Base-by-base conservation (phyloP, 129 eudicot species). In the Kitagawia praeruptora region DNA sequence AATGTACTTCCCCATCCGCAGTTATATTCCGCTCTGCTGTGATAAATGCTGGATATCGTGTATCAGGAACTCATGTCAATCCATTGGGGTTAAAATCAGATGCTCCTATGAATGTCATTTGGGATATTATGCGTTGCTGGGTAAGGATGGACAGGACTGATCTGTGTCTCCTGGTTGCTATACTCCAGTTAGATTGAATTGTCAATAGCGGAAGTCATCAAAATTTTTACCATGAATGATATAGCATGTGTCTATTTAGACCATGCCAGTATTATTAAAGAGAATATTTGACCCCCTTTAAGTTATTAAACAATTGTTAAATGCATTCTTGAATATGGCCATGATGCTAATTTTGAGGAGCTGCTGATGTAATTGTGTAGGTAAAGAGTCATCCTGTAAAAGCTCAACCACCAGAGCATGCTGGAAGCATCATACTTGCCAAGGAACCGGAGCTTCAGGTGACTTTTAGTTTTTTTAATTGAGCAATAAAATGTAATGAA, bases 91-190 rank as follows among this genome's bases (percentile, higher is more conserved):
- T 96, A 80, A 90, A 96, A 82, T 82, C 99, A 74, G 97, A 92
- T 88, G 99, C 99, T 78, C 98, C 98, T 78, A 92, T 96, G 99
- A 85, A 87, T 73, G 97, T 96, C 25, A 92, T 96, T 31, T 96
- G 99, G 99, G 99, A 96, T 80, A 92, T 92, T 31, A 96, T 96
- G 99, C 99, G 99, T 61, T 90, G 98, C 88, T 96, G 99, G 99
- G 99, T 96, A 89, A 86, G 84, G 44, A 78, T 66, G 14, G 14
- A n/a, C 42, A n/a, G 37, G 31, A 38, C 41, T 28, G 8, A 41
- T 39, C 12, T 58, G 13, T 61, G 37, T 15, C 67, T 10, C 3
- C 18, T 9, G 27, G 18, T 51, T 47, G n/a, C 61, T 21, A n/a
- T 2, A 53, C 27, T 54, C 63, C 63, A 54, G 27, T 54, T 54